Percentiles rank a stretch among this genome's conserved stretches.
Evolutionary conservation across 176 grass and related monocot genomes (phyloP).

Genomic region (Areca catechu): DNA sequence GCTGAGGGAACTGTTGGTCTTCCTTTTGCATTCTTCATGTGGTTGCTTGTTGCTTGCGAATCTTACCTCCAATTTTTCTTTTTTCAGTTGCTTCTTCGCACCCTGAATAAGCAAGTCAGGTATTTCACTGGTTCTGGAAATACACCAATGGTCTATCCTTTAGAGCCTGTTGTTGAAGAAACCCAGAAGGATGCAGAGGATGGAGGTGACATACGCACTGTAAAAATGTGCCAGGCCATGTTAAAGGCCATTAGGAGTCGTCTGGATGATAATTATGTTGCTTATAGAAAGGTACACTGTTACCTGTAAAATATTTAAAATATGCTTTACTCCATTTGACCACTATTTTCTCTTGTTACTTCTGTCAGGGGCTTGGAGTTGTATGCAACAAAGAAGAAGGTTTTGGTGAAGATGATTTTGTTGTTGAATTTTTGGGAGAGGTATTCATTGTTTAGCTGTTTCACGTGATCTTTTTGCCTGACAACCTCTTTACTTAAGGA

Average conservation of each 20-base stretch:
- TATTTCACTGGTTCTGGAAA: slow-evolving; percentile 79
- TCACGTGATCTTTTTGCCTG: no score
- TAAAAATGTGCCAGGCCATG: slow-evolving; percentile 67
- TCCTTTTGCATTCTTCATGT: not conserved
- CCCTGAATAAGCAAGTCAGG: slow-evolving; percentile 89
- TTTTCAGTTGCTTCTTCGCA: slow-evolving; percentile 70
- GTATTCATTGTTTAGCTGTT: slow-evolving; percentile 26
- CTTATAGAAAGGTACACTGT: slow-evolving; percentile 80
- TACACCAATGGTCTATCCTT: slow-evolving; percentile 87
- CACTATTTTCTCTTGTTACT: slow-evolving; percentile 14
- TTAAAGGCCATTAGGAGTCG: slow-evolving; percentile 62
- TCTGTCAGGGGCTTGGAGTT: slow-evolving; percentile 82
- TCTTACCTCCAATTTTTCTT: slow-evolving; percentile 13
- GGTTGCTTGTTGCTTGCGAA: slow-evolving; percentile 17
- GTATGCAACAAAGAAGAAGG: slow-evolving; percentile 92
- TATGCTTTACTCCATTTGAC: slow-evolving; percentile 6
- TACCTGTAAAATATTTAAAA: not conserved
- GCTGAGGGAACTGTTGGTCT: slow-evolving; percentile 1
- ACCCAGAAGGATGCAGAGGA: slow-evolving; percentile 64
- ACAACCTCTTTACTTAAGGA: no score
- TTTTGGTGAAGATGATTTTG: slow-evolving; percentile 82
- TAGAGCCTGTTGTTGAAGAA: slow-evolving; percentile 84
- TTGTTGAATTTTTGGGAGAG: slow-evolving; percentile 96
- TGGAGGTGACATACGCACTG: slow-evolving; percentile 38
- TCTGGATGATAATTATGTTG: slow-evolving; percentile 80